Evolutionary conservation across 495 filamentous ascomycete genomes (phyloP), one percentile per base, ranked within the genome.

Genomic region (Physcia stellaris): DNA sequence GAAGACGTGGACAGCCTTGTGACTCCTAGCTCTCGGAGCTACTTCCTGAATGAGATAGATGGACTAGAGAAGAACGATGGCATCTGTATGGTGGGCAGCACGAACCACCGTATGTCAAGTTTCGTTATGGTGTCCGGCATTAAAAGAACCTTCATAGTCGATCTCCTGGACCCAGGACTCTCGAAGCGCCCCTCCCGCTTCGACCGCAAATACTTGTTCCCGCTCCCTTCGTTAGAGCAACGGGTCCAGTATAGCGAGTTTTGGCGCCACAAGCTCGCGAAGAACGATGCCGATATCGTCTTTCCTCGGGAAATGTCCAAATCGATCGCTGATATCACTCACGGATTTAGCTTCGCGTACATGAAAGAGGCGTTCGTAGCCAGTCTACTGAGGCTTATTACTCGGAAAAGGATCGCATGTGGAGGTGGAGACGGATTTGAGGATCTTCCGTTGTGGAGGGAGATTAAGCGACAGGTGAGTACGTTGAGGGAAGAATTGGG

Each of bases 11-110:
- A 80, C 45, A 73, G 67, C 15, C 53, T 79, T 6, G 63, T 80
- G 2, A 61, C 56, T 2, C 59, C 62, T 35, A 39, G 41, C 6
- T 65, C 71, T 15, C 55, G 73, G 4, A 68, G 61, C 37, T 82
- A 75, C 56, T 82, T 83, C 50, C 60, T 83, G 32, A 82, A 82
- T 49, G 73, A 82, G 43, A 66, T 80, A 4, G 79, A 82, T 47
- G 78, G 79, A 0, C 57, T 82, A 16, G 73, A 73, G 50, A 66
- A 60, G 44, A 80, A 80, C 47, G 68, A 78, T 47, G 76, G 75
- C 24, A 77, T 79, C 40, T 57, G 78, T 40, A 76, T 79, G 56
- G 55, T 80, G 24, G 75, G 68, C 6, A 71, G 59, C 41, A 79
- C 76, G 6, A 80, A 80, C 47, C 62, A 79, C 45, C 41, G 58